phyloP scores from a whole-genome alignment of 129 eudicot genomes.

The Silybum marianum region DNA sequence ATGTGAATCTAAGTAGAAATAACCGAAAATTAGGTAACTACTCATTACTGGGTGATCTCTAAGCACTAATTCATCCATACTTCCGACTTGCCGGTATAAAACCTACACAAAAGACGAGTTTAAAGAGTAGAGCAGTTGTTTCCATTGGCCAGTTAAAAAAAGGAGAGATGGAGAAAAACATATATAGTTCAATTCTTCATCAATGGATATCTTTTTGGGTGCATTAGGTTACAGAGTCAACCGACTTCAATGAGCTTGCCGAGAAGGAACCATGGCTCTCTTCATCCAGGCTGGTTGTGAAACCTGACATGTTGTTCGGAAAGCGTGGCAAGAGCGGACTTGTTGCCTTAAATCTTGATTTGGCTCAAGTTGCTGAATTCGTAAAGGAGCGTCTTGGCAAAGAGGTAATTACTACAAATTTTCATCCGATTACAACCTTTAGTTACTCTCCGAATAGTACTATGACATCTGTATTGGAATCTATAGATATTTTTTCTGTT shows the following conservation, averaged over 20 bases:
- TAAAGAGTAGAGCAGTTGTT: too few relatives aligned
- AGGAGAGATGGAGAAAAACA: background rate
- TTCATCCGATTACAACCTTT: too few relatives aligned
- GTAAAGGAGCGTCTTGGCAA: constrained; percentile 90
- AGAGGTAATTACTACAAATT: constrained; percentile 48
- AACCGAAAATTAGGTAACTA: background rate
- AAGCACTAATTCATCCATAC: background rate
- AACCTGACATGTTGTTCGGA: constrained; percentile 96
- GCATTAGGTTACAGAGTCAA: constrained; percentile 70
- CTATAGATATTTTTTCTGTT: background rate
- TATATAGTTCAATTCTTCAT: background rate
- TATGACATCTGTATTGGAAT: background rate
- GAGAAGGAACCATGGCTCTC: constrained; percentile 90
- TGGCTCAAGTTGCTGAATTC: constrained; percentile 79
- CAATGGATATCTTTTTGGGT: constrained; percentile 23
- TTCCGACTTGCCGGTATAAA: background rate
- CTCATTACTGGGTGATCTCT: background rate
- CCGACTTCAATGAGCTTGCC: constrained; percentile 70
- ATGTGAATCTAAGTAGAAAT: background rate
- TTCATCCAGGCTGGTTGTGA: constrained; percentile 82
- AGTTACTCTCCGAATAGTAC: background rate
- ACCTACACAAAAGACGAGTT: background rate
- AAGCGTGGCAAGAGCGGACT: constrained; percentile 99
- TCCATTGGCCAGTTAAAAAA: too few relatives aligned
- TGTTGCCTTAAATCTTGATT: constrained; percentile 86